A percentile compares a stretch with the other conserved stretches of the same genome.
Evolutionary conservation across 805 yeast species (phyloP).

Genomic region (Pichia cabralensis): DNA sequence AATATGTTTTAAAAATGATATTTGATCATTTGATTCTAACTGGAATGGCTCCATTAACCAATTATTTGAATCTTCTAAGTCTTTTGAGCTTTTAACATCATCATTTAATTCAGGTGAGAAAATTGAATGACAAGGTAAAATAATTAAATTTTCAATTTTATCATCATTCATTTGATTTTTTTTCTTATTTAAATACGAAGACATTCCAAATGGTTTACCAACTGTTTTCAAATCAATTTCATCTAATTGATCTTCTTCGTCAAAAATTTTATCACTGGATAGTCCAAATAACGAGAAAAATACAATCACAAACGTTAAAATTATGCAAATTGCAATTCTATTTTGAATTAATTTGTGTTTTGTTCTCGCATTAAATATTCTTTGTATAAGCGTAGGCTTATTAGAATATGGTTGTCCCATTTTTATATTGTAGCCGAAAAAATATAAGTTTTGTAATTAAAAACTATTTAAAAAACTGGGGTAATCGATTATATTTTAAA

Average conservation of each 20-base stretch:
- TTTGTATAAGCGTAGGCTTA: too few relatives aligned
- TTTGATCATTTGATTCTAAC: constrained; percentile 56
- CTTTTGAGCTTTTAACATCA: not conserved
- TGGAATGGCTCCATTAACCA: constrained; percentile 69
- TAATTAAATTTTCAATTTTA: constrained; percentile 23
- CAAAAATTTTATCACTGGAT: constrained; percentile 1
- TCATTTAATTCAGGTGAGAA: constrained; percentile 12
- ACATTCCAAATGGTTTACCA: too few relatives aligned
- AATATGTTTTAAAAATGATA: constrained; percentile 56
- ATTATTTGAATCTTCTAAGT: constrained; percentile 28
- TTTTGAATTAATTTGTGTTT: not conserved
- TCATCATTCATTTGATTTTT: not conserved
- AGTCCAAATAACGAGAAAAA: constrained; percentile 5
- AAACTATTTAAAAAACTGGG: too few relatives aligned
- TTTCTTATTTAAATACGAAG: not conserved
- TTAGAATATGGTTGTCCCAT: too few relatives aligned
- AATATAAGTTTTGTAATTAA: too few relatives aligned
- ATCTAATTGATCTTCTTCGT: not conserved
- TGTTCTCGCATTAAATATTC: too few relatives aligned
- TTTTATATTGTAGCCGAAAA: too few relatives aligned
- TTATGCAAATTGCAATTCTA: not conserved
- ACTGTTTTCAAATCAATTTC: too few relatives aligned
- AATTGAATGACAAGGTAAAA: constrained; percentile 38
- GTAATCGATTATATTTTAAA: too few relatives aligned
- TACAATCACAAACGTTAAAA: constrained; percentile 2